A percentile compares a stretch with the other conserved stretches of the same genome.
These are phyloP conservation scores for Carpinus viminea DNA, from an alignment of 306 rosid species.

Conservation along the genomic window DNA sequence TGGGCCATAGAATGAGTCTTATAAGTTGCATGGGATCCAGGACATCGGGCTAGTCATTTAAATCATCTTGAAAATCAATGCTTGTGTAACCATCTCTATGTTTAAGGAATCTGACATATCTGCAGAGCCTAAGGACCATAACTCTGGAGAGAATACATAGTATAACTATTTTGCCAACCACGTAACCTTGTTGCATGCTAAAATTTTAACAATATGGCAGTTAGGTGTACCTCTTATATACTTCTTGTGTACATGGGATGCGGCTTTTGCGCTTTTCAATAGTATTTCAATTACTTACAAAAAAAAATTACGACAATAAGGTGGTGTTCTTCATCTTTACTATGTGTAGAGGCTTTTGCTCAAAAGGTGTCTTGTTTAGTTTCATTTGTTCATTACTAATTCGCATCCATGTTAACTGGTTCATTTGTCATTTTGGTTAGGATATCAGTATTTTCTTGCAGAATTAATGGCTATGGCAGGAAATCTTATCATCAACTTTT, in stretches of 20 bases:
- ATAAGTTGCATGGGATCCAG: neutral
- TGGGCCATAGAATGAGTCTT: neutral
- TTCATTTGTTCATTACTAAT: neutral
- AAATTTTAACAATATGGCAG: neutral
- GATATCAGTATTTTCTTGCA: conserved; percentile 2
- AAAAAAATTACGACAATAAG: neutral
- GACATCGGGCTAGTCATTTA: neutral
- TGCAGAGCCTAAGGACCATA: neutral
- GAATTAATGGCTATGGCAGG: conserved; percentile 6
- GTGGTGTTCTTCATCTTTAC: neutral
- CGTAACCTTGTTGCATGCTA: neutral
- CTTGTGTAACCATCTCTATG: neutral
- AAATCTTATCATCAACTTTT: neutral
- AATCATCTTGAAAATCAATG: neutral
- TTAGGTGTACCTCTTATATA: no score
- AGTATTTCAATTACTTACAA: no score
- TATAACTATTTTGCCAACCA: neutral
- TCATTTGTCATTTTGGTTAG: neutral
- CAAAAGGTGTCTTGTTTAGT: neutral
- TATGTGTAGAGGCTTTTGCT: neutral
- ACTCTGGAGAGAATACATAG: neutral
- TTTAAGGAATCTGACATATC: neutral
- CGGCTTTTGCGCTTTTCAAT: no score
- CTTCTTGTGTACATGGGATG: no score
- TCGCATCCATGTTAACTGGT: neutral